Percentiles rank a stretch among this genome's conserved stretches.
These are phyloP conservation scores for Phytophthora cryptogea DNA, from an alignment of 352 stramenopile genomes.

Conservation along the genomic window DNA sequence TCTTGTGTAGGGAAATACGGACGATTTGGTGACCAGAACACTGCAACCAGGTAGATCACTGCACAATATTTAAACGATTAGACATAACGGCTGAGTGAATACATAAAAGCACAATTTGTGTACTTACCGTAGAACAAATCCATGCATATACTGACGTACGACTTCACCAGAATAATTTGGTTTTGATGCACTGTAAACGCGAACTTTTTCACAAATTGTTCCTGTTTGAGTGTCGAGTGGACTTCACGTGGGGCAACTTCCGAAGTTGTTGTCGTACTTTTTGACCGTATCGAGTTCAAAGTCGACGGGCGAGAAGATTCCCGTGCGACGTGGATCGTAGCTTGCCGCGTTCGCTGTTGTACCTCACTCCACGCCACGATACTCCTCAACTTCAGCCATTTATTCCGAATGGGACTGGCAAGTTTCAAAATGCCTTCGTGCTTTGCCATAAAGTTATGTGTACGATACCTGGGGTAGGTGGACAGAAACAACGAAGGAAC, in stretches of 20 bases:
- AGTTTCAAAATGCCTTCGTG: slow-evolving; percentile 1
- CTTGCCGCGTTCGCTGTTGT: background rate
- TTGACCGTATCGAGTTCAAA: background rate
- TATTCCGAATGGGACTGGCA: background rate
- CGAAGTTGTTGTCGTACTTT: background rate
- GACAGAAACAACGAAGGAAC: slow-evolving; percentile 9
- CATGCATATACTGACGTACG: slow-evolving; percentile 23
- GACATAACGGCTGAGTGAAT: background rate
- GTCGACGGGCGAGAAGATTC: background rate
- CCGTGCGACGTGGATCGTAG: background rate
- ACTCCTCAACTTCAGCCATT: background rate
- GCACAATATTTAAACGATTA: background rate
- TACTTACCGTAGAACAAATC: slow-evolving; percentile 24
- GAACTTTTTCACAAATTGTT: slow-evolving; percentile 1
- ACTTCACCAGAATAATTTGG: slow-evolving; percentile 31
- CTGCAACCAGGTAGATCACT: slow-evolving; percentile 16
- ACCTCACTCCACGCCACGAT: slow-evolving; percentile 1
- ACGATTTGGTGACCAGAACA: slow-evolving; percentile 23
- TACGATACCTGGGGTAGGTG: slow-evolving; percentile 11
- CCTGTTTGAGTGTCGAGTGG: background rate
- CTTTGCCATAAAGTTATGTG: background rate
- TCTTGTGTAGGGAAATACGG: slow-evolving; percentile 17
- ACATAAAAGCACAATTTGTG: background rate
- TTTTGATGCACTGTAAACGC: slow-evolving; percentile 21
- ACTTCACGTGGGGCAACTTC: background rate